phyloP scores from a whole-genome alignment of 495 filamentous ascomycete genomes.

The Podospora appendiculata region DNA sequence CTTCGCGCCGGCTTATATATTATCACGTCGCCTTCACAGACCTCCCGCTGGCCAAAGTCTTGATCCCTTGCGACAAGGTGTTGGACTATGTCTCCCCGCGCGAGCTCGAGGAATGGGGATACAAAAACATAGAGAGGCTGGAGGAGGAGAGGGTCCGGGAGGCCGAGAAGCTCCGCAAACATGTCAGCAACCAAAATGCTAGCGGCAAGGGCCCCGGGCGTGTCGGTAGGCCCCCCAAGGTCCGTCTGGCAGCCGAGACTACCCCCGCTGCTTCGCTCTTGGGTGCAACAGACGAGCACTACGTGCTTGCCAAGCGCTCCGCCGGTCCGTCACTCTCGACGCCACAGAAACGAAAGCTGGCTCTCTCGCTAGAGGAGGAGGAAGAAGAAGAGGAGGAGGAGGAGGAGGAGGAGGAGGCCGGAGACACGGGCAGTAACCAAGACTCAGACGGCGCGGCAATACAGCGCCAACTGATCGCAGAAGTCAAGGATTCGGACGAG shows the following conservation, averaged over 20 bases:
- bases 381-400: background rate
- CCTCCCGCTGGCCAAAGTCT: constrained; percentile 30
- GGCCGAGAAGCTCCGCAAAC: background rate
- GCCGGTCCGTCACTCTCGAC: constrained; percentile 25
- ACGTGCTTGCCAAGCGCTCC: constrained; percentile 11
- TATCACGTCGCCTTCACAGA: constrained; percentile 40
- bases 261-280: background rate
- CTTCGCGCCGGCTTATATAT: constrained; percentile 25
- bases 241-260: background rate
- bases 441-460: constrained; percentile 12
- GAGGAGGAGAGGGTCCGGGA: constrained; percentile 16
- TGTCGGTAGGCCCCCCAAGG: constrained; percentile 8
- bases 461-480: background rate
- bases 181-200: constrained; percentile 1
- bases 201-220: background rate
- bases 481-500: too few relatives aligned
- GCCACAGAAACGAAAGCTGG: constrained; percentile 18
- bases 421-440: constrained; percentile 2
- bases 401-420: background rate
- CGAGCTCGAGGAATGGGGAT: constrained; percentile 38
- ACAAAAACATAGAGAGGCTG: constrained; percentile 18
- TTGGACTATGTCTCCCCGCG: constrained; percentile 39
- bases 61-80: constrained; percentile 28
- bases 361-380: constrained; percentile 5
- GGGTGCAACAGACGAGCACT: constrained; percentile 4